These are phyloP conservation scores for Chlamydomonas urium DNA, from an alignment of 139 green algal genomes.

Conservation along the genomic window DNA sequence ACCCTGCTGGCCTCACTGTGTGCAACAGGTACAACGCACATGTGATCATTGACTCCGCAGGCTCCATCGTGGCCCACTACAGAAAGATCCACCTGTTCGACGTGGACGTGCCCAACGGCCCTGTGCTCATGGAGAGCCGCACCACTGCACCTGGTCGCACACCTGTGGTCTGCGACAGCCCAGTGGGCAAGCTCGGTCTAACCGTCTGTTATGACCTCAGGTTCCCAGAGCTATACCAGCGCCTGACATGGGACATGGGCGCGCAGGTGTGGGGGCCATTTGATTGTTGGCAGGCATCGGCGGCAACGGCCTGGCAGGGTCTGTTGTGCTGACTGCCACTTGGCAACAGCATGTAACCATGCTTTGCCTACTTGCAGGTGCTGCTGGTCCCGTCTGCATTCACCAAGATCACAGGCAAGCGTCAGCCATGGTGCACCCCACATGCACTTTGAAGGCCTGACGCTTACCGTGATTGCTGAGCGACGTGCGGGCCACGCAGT, in stretches of 20 bases:
- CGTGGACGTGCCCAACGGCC: constrained; percentile 81
- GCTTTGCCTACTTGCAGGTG: constrained; percentile 7
- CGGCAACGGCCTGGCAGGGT: neutral
- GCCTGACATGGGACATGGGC: constrained; percentile 4
- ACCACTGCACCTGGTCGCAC: constrained; percentile 59
- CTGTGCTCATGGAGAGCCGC: constrained; percentile 80
- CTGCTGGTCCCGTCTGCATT: constrained; percentile 58
- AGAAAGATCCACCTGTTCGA: constrained; percentile 89
- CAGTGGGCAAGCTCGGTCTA: constrained; percentile 5
- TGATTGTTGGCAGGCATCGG: neutral
- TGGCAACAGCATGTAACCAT: neutral
- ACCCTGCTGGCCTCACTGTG: no score
- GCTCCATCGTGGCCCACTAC: constrained; percentile 20
- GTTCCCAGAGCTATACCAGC: constrained; percentile 15
- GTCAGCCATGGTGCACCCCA: neutral
- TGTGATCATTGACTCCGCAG: constrained; percentile 73
- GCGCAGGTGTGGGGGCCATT: neutral
- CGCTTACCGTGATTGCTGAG: neutral
- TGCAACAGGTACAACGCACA: constrained; percentile 77
- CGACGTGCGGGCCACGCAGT: no score
- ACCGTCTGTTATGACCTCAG: constrained; percentile 6
- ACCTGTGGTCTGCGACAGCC: constrained; percentile 1
- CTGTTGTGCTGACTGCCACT: neutral
- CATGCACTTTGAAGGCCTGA: neutral
- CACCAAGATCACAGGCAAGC: constrained; percentile 59